These are phyloP conservation scores for Fraxinus excelsior DNA, from an alignment of 257 asterid species.

Conservation along the genomic window DNA sequence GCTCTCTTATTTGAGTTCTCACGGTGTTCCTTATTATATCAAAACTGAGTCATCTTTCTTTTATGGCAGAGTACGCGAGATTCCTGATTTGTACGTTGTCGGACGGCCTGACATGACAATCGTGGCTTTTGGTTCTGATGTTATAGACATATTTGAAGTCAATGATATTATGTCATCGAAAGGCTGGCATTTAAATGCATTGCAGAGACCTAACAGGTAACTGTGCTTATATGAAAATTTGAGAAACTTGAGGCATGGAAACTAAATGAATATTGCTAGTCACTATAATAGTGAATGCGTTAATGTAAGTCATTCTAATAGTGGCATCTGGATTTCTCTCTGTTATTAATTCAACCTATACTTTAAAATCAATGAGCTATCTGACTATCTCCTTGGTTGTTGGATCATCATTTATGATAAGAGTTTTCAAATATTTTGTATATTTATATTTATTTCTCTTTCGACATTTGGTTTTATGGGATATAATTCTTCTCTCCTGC, in stretches of 20 bases:
- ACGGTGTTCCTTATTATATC: constrained; percentile 13
- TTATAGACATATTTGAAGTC: constrained; percentile 88
- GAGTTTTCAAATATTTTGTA: neutral
- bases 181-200: constrained; percentile 96
- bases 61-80: constrained; percentile 65
- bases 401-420: too few species aligned
- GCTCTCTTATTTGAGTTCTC: constrained; percentile 9
- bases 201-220: constrained; percentile 97
- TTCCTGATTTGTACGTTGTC: constrained; percentile 64
- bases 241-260: neutral
- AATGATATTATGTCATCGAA: constrained; percentile 84
- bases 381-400: too few species aligned
- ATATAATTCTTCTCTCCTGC: neutral
- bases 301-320: neutral
- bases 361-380: constrained; percentile 4
- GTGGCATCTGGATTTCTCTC: neutral
- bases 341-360: neutral
- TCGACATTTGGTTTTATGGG: neutral
- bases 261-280: neutral
- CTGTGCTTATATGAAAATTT: neutral
- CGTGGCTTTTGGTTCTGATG: constrained; percentile 88
- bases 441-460: neutral
- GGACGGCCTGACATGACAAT: constrained; percentile 98
- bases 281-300: neutral
- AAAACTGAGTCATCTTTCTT: neutral